Percentiles rank a stretch among this genome's conserved stretches.
phyloP scores from a whole-genome alignment of 202 grass and related monocot species.

The Musa balbisiana region DNA sequence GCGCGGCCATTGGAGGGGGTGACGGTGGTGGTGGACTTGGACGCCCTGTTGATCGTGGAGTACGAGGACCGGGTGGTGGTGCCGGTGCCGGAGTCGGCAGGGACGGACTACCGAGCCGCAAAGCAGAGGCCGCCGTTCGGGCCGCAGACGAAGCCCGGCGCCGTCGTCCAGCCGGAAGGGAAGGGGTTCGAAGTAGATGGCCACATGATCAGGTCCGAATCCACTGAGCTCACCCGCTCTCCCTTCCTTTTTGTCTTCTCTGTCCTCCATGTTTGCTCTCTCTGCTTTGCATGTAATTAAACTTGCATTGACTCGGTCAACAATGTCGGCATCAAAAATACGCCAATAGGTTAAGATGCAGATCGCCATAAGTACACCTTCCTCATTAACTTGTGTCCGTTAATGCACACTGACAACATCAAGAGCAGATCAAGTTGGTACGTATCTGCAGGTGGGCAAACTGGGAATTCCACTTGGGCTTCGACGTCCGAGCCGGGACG shows the following conservation, averaged over 20 bases:
- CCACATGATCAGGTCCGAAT: slow-evolving; percentile 46
- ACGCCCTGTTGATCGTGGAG: slow-evolving; percentile 55
- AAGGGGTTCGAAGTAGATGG: slow-evolving; percentile 46
- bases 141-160: slow-evolving; percentile 25
- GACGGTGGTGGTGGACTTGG: slow-evolving; percentile 50
- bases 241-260: too few species aligned
- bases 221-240: too few species aligned
- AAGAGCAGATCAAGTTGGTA: neutral
- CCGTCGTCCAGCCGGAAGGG: slow-evolving; percentile 39
- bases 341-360: too few species aligned
- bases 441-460: slow-evolving; percentile 43
- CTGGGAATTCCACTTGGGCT: slow-evolving; percentile 75
- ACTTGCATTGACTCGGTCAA: too few species aligned
- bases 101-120: slow-evolving; percentile 53
- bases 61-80: slow-evolving; percentile 37
- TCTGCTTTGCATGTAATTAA: too few species aligned
- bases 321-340: too few species aligned
- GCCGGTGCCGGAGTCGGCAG: slow-evolving; percentile 55
- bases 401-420: too few species aligned
- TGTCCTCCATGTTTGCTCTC: too few species aligned
- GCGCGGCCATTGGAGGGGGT: slow-evolving; percentile 54
- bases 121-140: slow-evolving; percentile 26
- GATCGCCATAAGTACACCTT: too few species aligned
- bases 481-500: slow-evolving; percentile 50
- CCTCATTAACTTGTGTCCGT: too few species aligned